Conservation (phyloP, 2,329 filamentous ascomycete genomes). For the Diaporthe velutina region DNA sequence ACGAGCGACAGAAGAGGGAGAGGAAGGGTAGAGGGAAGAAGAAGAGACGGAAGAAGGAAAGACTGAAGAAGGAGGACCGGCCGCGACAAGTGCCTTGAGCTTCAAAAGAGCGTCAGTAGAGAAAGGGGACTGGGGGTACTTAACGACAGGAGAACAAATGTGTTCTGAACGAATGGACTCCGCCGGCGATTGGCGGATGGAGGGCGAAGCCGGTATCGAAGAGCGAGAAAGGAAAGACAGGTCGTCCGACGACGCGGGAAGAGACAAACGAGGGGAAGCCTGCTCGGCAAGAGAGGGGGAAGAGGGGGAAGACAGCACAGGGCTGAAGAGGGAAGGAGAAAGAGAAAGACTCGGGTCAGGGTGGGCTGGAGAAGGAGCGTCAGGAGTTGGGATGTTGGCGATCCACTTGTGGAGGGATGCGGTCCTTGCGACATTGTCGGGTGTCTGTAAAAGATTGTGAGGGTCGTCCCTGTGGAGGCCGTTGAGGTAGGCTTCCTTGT, state of each 20-base stretch:
- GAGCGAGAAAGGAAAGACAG: background rate
- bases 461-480: slow-evolving; percentile 15
- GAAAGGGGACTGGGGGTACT: background rate
- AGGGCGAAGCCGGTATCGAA: background rate
- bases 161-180: slow-evolving; percentile 1
- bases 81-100: background rate
- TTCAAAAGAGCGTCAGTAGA: slow-evolving; percentile 9
- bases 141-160: background rate
- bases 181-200: background rate
- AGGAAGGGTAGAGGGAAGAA: too few species aligned
- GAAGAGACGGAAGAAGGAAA: too few species aligned
- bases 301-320: background rate
- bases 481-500: slow-evolving; percentile 22
- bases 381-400: slow-evolving; percentile 16
- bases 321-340: slow-evolving; percentile 23
- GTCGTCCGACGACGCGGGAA: background rate
- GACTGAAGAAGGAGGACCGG: background rate
- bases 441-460: slow-evolving; percentile 5
- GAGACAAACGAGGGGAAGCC: background rate
- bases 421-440: slow-evolving; percentile 10
- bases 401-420: slow-evolving; percentile 29
- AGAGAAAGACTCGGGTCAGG: background rate
- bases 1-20: too few species aligned
- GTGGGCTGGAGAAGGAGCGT: background rate
- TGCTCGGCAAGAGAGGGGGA: background rate